phyloP scores from a whole-genome alignment of 202 grass and related monocot genomes.

The Setaria viridis region DNA sequence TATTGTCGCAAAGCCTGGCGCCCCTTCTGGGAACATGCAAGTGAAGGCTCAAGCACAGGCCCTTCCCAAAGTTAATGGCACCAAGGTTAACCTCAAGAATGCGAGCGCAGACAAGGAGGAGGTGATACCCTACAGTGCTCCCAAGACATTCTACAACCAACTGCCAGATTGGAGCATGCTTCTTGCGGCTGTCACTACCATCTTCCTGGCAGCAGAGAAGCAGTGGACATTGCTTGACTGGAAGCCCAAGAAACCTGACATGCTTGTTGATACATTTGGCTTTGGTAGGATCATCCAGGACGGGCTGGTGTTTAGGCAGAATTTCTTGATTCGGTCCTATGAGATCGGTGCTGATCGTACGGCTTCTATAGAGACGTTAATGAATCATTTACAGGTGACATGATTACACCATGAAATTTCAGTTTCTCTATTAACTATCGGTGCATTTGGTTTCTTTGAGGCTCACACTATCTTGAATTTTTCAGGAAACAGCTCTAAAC shows the following conservation, averaged over 20 bases:
- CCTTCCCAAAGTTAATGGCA: conserved; percentile 78
- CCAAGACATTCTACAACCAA: conserved; percentile 89
- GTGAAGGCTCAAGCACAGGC: conserved; percentile 79
- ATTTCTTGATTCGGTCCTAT: conserved; percentile 94
- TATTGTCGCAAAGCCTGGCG: conserved; percentile 73
- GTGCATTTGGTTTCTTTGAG: conserved; percentile 21
- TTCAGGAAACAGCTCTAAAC: conserved; percentile 98
- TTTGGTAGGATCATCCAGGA: conserved; percentile 93
- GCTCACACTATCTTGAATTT: conserved; percentile 6
- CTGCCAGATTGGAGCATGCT: conserved; percentile 98
- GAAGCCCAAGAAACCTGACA: conserved; percentile 87
- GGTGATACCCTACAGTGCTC: conserved; percentile 49
- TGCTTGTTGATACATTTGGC: conserved; percentile 85
- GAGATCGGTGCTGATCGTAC: conserved; percentile 98
- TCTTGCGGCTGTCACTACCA: conserved; percentile 87
- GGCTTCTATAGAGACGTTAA: conserved; percentile 96
- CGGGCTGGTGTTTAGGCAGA: conserved; percentile 89
- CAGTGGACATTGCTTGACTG: conserved; percentile 94
- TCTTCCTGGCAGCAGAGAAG: conserved; percentile 96
- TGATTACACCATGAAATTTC: background rate
- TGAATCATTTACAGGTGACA: conserved; percentile 98
- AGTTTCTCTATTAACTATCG: background rate
- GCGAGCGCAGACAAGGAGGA: conserved; percentile 44
- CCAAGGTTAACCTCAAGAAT: conserved; percentile 68
- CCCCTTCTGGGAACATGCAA: conserved; percentile 54